These are phyloP conservation scores for Globisporangium paroecandrum DNA, from an alignment of 352 stramenopile genomes.

Conservation along the genomic window DNA sequence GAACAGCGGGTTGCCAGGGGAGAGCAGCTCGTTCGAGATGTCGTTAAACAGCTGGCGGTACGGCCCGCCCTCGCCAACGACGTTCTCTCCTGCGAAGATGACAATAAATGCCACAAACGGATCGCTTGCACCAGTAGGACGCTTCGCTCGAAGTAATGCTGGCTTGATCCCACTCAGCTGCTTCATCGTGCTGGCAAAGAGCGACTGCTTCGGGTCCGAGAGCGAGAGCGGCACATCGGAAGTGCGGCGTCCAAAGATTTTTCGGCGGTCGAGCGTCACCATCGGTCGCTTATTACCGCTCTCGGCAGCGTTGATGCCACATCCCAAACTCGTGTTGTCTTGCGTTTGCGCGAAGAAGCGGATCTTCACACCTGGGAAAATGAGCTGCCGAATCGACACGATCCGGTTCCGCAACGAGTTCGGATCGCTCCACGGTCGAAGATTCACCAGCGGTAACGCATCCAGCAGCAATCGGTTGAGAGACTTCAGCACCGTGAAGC, in stretches of 20 bases:
- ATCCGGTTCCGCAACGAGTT: conserved; percentile 49
- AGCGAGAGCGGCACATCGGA: conserved; percentile 25
- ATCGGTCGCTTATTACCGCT: conserved; percentile 52
- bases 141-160: conserved; percentile 54
- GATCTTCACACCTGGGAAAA: conserved; percentile 78
- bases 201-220: conserved; percentile 45
- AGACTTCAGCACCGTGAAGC: conserved; percentile 53
- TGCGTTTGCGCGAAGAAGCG: conserved; percentile 64
- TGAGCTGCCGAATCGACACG: conserved; percentile 52
- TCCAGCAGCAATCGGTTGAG: conserved; percentile 54
- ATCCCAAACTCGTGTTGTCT: conserved; percentile 63
- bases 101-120: conserved; percentile 83
- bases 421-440: conserved; percentile 48
- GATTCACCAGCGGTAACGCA: conserved; percentile 62
- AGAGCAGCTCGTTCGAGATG: conserved; percentile 63
- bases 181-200: conserved; percentile 63
- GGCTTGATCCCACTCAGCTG: conserved; percentile 50
- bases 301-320: conserved; percentile 37
- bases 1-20: conserved; percentile 47
- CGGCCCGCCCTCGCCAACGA: conserved; percentile 72
- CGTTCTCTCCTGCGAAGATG: conserved; percentile 72
- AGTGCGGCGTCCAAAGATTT: conserved; percentile 34
- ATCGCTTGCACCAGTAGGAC: conserved; percentile 71
- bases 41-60: conserved; percentile 83
- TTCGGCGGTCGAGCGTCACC: conserved; percentile 66